phyloP scores from a whole-genome alignment of 2,329 filamentous ascomycete species.

The Talaromyces sp. region DNA sequence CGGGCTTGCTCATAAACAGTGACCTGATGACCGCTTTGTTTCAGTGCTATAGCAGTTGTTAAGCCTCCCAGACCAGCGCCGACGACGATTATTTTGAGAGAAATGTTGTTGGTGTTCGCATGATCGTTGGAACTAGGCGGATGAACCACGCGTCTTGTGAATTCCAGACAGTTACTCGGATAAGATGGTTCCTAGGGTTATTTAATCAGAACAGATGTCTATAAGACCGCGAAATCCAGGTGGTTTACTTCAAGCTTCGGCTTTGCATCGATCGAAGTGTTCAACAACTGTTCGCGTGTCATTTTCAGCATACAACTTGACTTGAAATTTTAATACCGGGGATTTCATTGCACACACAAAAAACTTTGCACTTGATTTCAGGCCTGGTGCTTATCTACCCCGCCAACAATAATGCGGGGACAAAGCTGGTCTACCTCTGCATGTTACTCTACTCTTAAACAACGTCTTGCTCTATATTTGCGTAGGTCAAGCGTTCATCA shows the following conservation, averaged over 20 bases:
- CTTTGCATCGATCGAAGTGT: background rate
- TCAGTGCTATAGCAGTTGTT: constrained; percentile 12
- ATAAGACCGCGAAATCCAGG: background rate
- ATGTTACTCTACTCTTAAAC: background rate
- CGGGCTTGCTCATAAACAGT: constrained; percentile 12
- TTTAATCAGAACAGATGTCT: background rate
- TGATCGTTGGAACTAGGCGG: background rate
- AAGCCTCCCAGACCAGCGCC: constrained; percentile 23
- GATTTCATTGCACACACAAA: background rate
- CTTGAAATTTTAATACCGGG: background rate
- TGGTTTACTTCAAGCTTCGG: background rate
- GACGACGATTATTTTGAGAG: constrained; percentile 21
- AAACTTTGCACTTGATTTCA: background rate
- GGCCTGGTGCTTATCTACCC: too few species aligned
- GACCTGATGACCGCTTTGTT: constrained; percentile 12
- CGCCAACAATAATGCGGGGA: background rate
- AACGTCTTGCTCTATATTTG: background rate
- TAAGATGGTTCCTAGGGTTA: background rate
- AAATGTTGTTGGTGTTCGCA: background rate
- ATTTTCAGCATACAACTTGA: background rate
- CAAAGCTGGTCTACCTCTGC: background rate
- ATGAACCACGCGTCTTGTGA: background rate
- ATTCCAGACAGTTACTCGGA: background rate
- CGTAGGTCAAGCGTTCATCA: background rate
- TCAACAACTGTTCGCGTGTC: background rate